A percentile compares a stretch with the other conserved stretches of the same genome.
Evolutionary conservation across 2,329 filamentous ascomycete species (phyloP).

Genomic region (Graphilbum sp.): DNA sequence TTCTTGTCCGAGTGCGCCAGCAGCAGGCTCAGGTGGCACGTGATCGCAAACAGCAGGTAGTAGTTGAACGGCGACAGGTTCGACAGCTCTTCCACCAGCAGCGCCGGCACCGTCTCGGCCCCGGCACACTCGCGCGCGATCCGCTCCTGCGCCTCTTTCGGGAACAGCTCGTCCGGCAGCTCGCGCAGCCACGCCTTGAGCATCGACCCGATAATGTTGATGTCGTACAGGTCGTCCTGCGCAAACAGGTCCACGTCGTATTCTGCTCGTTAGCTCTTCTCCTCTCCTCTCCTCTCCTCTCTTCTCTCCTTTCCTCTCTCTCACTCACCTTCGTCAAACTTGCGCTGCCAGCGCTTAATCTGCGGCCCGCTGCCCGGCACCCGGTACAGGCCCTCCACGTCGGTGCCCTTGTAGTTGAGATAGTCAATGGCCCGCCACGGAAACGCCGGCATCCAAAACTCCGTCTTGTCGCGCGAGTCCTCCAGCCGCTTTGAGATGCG

Average conservation of each 20-base stretch:
- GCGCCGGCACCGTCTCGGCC: constrained; percentile 62
- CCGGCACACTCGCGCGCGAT: constrained; percentile 68
- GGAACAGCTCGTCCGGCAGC: constrained; percentile 86
- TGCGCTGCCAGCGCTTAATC: constrained; percentile 84
- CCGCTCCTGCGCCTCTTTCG: constrained; percentile 64
- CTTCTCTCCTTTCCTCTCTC: no score
- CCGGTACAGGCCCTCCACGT: constrained; percentile 85
- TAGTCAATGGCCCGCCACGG: constrained; percentile 95
- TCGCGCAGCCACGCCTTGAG: constrained; percentile 93
- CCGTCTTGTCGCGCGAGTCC: constrained; percentile 82
- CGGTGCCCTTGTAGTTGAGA: constrained; percentile 83
- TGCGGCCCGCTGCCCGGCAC: constrained; percentile 82
- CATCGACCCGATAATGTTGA: constrained; percentile 91
- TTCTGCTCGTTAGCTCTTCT: constrained; percentile 29
- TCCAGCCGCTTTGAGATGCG: constrained; percentile 82
- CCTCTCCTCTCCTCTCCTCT: no score
- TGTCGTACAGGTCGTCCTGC: constrained; percentile 78
- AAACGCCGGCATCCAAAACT: constrained; percentile 96
- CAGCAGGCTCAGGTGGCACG: constrained; percentile 82
- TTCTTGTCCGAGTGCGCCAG: constrained; percentile 88
- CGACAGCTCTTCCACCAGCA: constrained; percentile 76
- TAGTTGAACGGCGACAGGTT: constrained; percentile 95
- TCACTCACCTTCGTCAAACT: constrained; percentile 63
- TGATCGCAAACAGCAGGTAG: constrained; percentile 93
- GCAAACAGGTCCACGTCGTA: constrained; percentile 81